These are phyloP conservation scores for Podospora appendiculata DNA, from an alignment of 495 filamentous ascomycete genomes.

Conservation along the genomic window DNA sequence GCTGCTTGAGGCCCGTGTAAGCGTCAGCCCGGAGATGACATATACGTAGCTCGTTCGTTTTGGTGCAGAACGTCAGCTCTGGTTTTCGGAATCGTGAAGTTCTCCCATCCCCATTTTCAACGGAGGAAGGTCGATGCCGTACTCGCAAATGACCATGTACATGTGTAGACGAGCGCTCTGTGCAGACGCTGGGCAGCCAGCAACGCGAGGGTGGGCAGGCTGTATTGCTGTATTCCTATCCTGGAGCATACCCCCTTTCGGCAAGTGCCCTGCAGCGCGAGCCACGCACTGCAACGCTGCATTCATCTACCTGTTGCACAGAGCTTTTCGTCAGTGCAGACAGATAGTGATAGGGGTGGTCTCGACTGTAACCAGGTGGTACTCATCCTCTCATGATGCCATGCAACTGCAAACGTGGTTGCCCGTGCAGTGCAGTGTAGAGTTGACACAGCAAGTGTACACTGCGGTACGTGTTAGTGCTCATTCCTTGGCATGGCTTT, in stretches of 20 bases:
- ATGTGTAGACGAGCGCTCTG: background rate
- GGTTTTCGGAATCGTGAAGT: background rate
- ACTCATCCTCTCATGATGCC: no score
- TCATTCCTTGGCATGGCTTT: background rate
- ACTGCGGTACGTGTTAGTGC: background rate
- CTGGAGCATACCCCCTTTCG: background rate
- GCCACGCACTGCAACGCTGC: background rate
- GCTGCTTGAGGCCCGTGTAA: background rate
- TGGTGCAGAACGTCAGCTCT: background rate
- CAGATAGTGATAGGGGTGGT: background rate
- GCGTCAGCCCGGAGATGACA: background rate
- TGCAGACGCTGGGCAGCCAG: background rate
- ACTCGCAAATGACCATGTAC: background rate
- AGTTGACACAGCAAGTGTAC: background rate
- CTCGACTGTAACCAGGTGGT: background rate
- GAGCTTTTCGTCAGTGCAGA: slow-evolving; percentile 3
- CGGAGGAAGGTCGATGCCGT: background rate
- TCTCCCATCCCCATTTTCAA: background rate
- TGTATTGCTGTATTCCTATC: background rate
- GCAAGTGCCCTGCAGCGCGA: background rate
- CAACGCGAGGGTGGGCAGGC: background rate
- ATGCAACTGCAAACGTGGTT: background rate
- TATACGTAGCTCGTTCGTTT: background rate
- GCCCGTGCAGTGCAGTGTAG: background rate
- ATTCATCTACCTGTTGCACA: background rate